phyloP scores from a whole-genome alignment of 345 rosid species.

The Citrus sinensis region DNA sequence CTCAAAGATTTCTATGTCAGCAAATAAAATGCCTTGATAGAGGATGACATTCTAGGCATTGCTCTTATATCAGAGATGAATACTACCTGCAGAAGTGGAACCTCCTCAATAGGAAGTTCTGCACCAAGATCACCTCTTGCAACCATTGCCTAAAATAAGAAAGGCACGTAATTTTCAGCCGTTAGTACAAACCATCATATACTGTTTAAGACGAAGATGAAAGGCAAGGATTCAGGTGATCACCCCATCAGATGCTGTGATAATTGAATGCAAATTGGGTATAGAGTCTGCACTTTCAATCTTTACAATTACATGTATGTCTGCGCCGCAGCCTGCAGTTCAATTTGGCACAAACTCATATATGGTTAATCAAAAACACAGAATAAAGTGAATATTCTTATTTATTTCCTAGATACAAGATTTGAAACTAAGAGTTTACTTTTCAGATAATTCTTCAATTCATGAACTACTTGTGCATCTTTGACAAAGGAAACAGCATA shows the following conservation, averaged over 20 bases:
- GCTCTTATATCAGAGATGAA: slow-evolving; percentile 17
- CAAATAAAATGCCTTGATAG: slow-evolving; percentile 14
- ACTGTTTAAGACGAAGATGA: slow-evolving; percentile 12
- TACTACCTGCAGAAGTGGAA: slow-evolving; percentile 91
- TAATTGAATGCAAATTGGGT: slow-evolving; percentile 88
- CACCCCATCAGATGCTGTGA: slow-evolving; percentile 99
- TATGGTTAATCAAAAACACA: not conserved
- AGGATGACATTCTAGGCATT: slow-evolving; percentile 3
- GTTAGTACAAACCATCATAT: not conserved
- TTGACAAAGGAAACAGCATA: slow-evolving; percentile 98
- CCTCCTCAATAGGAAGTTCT: slow-evolving; percentile 99
- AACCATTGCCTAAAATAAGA: slow-evolving; percentile 80
- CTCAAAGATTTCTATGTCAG: slow-evolving; percentile 2
- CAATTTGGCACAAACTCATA: slow-evolving; percentile 8
- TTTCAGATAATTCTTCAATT: slow-evolving; percentile 85
- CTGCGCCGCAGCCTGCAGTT: slow-evolving; percentile 67
- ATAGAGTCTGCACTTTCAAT: slow-evolving; percentile 98
- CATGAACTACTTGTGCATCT: slow-evolving; percentile 98
- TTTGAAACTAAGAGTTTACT: slow-evolving; percentile 31
- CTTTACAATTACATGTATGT: slow-evolving; percentile 88
- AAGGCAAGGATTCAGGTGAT: slow-evolving; percentile 23
- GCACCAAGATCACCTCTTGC: slow-evolving; percentile 99
- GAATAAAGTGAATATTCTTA: not conserved
- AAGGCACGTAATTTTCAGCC: slow-evolving; percentile 10
- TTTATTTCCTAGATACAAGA: slow-evolving; percentile 1